Conservation (phyloP, 1,284 basidiomycete genomes). For the Phaffia rhodozyma region DNA sequence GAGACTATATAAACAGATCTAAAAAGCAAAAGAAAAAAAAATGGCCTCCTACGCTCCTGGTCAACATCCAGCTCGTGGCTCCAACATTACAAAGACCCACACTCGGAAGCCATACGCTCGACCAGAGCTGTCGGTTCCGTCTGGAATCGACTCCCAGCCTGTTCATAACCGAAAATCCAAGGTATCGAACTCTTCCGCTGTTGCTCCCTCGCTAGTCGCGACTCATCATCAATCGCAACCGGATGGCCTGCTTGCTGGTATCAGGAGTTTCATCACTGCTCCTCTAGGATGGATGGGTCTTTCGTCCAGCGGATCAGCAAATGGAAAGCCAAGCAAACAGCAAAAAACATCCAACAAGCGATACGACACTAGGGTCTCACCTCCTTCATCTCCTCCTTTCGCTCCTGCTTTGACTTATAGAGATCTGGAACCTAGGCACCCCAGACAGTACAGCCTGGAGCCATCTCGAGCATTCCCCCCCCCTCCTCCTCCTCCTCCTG, state of each 20-base stretch:
- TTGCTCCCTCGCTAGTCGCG: too few relatives aligned
- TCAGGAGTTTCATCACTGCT: conserved; percentile 11
- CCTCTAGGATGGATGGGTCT: conserved; percentile 2
- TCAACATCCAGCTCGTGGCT: background rate
- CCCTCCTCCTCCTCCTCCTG: background rate
- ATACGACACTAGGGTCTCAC: background rate
- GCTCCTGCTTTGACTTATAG: background rate
- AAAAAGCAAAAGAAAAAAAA: too few relatives aligned
- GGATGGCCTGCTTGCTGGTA: conserved; percentile 8
- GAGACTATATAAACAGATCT: too few relatives aligned
- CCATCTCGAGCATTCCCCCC: background rate
- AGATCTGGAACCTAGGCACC: background rate
- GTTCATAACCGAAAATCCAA: background rate
- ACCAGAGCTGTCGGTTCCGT: background rate
- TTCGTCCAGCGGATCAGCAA: background rate
- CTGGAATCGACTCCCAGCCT: background rate
- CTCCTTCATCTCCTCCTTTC: background rate
- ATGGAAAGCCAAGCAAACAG: background rate
- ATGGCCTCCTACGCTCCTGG: background rate
- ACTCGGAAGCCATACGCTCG: conserved; percentile 7
- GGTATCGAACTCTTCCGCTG: background rate
- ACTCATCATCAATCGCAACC: background rate
- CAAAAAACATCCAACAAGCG: background rate
- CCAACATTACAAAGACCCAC: background rate
- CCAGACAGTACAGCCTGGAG: background rate